Evolutionary conservation across 169 alveolate species (phyloP).

Genomic region (Plasmodium ovale): DNA sequence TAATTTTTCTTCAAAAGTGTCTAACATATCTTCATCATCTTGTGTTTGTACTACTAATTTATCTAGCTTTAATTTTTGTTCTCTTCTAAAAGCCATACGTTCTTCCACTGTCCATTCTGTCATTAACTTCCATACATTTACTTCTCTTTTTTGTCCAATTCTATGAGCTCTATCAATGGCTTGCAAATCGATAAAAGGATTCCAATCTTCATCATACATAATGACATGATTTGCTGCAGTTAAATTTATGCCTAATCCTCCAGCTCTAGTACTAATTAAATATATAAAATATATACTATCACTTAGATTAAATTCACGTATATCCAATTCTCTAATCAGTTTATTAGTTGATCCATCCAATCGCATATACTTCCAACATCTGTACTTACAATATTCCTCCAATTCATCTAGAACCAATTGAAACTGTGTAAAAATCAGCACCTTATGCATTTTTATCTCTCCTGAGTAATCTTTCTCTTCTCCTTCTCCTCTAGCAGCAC

Average conservation of each 20-base stretch:
- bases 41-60: slow-evolving; percentile 88
- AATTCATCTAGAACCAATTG: slow-evolving; percentile 92
- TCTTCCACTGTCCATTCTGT: slow-evolving; percentile 99
- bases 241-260: slow-evolving; percentile 97
- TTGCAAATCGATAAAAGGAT: slow-evolving; percentile 98
- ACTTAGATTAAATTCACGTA: slow-evolving; percentile 90
- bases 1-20: slow-evolving; percentile 79
- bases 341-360: slow-evolving; percentile 93
- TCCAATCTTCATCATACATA: slow-evolving; percentile 99
- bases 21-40: slow-evolving; percentile 78
- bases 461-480: neutral
- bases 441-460: slow-evolving; percentile 87
- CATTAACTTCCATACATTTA: slow-evolving; percentile 96
- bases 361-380: slow-evolving; percentile 93
- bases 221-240: slow-evolving; percentile 99
- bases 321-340: slow-evolving; percentile 91
- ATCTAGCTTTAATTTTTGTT: slow-evolving; percentile 90
- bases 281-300: slow-evolving; percentile 88
- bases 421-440: slow-evolving; percentile 91
- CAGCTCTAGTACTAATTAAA: slow-evolving; percentile 95
- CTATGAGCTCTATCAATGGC: slow-evolving; percentile 99
- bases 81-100: slow-evolving; percentile 97
- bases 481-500: neutral
- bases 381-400: slow-evolving; percentile 90
- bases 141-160: slow-evolving; percentile 98